These are phyloP conservation scores for Hypoxylon sp. DNA, from an alignment of 2,329 filamentous ascomycete genomes.

Conservation along the genomic window DNA sequence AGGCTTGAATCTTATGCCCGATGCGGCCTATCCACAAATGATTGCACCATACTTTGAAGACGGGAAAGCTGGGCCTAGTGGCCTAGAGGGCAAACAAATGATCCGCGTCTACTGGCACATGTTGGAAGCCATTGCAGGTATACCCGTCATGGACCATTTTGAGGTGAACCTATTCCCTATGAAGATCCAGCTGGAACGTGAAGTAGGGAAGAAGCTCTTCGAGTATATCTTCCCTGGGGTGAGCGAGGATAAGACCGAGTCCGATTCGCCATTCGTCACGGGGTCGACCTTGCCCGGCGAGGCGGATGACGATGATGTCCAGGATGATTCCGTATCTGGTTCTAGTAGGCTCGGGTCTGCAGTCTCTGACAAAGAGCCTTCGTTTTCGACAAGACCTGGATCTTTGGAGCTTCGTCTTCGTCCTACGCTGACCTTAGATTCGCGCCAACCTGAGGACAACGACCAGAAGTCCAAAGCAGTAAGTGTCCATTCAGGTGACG, in stretches of 20 bases:
- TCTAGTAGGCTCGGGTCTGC: conserved; percentile 59
- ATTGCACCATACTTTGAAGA: conserved; percentile 89
- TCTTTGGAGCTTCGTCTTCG: conserved; percentile 86
- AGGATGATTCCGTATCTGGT: conserved; percentile 59
- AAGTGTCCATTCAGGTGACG: conserved; percentile 65
- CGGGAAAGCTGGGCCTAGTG: conserved; percentile 66
- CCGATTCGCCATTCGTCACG: conserved; percentile 73
- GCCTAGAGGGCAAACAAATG: conserved; percentile 81
- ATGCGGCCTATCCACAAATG: conserved; percentile 96
- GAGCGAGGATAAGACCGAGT: conserved; percentile 67
- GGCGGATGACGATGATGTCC: conserved; percentile 65
- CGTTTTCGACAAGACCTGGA: conserved; percentile 75
- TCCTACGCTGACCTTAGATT: conserved; percentile 80
- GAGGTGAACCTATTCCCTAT: conserved; percentile 94
- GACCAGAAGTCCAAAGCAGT: conserved; percentile 63
- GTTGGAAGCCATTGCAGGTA: conserved; percentile 97
- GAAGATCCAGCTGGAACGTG: conserved; percentile 92
- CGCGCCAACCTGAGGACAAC: conserved; percentile 54
- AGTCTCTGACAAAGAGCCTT: conserved; percentile 64
- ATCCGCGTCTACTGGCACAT: conserved; percentile 97
- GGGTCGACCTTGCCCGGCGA: conserved; percentile 62
- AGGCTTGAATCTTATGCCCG: conserved; percentile 88
- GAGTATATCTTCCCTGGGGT: conserved; percentile 97
- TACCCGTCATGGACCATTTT: conserved; percentile 96
- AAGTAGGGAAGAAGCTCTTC: conserved; percentile 92